Conservation (phyloP, 345 rosid genomes). For the Populus alba region DNA sequence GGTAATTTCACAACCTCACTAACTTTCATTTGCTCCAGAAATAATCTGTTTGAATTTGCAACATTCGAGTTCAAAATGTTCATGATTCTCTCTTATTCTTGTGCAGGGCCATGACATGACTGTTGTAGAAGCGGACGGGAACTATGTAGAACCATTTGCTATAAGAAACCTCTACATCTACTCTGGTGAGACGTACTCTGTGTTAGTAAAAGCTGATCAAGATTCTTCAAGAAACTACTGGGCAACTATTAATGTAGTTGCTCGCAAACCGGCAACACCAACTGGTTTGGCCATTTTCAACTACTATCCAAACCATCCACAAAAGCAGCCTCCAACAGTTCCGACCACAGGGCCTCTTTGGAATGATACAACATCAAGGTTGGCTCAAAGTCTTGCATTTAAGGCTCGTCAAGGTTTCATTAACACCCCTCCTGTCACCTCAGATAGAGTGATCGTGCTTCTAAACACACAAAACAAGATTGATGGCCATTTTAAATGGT, state of each 20-base stretch:
- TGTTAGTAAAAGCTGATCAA: slow-evolving; percentile 54
- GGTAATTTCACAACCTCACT: slow-evolving; percentile 25
- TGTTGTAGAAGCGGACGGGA: slow-evolving; percentile 78
- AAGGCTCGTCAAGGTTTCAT: slow-evolving; percentile 45
- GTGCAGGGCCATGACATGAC: slow-evolving; percentile 70
- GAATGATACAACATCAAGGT: slow-evolving; percentile 35
- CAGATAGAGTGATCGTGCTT: slow-evolving; percentile 48
- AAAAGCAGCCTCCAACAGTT: slow-evolving; percentile 36
- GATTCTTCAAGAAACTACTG: slow-evolving; percentile 61
- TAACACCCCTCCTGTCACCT: slow-evolving; percentile 35
- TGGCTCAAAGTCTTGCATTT: slow-evolving; percentile 51
- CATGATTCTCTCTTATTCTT: neutral
- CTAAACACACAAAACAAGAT: slow-evolving; percentile 60
- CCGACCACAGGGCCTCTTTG: slow-evolving; percentile 46
- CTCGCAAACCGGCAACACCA: slow-evolving; percentile 44
- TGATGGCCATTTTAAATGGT: slow-evolving; percentile 42
- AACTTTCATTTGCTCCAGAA: slow-evolving; percentile 32
- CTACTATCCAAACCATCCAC: slow-evolving; percentile 57
- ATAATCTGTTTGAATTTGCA: slow-evolving; percentile 22
- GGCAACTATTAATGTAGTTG: slow-evolving; percentile 56
- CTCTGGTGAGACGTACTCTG: slow-evolving; percentile 74
- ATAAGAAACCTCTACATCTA: slow-evolving; percentile 65
- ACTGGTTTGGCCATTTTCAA: slow-evolving; percentile 44
- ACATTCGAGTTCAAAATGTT: neutral
- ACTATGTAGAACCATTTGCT: slow-evolving; percentile 61